Conservation (phyloP, 1,139 yeast species). For the Kluyveromyces marxianus region DNA sequence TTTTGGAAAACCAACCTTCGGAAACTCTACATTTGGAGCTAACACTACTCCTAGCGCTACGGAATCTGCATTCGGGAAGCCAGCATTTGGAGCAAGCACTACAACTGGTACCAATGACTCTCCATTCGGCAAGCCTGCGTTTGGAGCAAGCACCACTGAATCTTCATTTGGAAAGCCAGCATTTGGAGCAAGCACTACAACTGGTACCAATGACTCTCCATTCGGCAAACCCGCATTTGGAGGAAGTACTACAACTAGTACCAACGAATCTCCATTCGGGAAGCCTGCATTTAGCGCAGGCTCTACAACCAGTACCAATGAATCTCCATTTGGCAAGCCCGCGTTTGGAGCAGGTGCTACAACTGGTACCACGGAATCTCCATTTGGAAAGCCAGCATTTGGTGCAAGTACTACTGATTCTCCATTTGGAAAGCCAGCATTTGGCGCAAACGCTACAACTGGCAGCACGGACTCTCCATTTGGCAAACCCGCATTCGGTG, state of each 20-base stretch:
- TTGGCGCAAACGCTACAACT: constrained; percentile 16
- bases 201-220: constrained; percentile 5
- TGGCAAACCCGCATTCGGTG: constrained; percentile 7
- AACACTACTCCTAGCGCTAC: neutral
- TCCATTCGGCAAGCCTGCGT: constrained; percentile 11
- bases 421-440: constrained; percentile 1
- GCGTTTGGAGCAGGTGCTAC: constrained; percentile 9
- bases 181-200: constrained; percentile 7
- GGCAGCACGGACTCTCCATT: constrained; percentile 12
- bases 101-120: constrained; percentile 12
- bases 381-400: constrained; percentile 11
- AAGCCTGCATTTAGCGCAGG: neutral
- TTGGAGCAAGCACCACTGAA: neutral
- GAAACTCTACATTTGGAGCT: neutral
- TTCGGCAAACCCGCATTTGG: constrained; percentile 17
- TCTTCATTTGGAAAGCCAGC: constrained; percentile 8
- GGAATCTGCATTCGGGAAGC: constrained; percentile 13
- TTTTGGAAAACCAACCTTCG: constrained; percentile 1
- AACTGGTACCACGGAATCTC: constrained; percentile 4
- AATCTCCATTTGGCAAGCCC: constrained; percentile 7
- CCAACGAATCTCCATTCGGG: constrained; percentile 12
- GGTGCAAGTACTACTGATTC: constrained; percentile 15
- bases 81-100: constrained; percentile 16
- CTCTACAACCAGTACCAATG: neutral
- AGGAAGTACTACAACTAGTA: constrained; percentile 11